phyloP scores from a whole-genome alignment of 805 yeast species.

The Candida vaughaniae region DNA sequence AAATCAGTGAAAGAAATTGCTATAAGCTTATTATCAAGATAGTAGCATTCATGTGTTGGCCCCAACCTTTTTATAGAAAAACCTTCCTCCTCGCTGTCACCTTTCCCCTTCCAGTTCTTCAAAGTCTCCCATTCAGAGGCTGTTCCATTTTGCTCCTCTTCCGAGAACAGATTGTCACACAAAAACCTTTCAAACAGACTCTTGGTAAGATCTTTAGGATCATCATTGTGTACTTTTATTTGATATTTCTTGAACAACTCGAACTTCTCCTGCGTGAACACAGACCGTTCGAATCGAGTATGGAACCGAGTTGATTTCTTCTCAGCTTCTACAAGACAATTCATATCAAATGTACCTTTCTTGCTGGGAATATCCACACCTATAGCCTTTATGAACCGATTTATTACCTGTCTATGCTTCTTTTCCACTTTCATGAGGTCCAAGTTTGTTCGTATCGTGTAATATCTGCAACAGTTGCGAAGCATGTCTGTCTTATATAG shows the following conservation, averaged over 20 bases:
- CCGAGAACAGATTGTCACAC: conserved; percentile 63
- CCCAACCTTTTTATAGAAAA: conserved; percentile 41
- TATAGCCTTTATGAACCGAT: conserved; percentile 52
- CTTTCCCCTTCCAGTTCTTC: conserved; percentile 35
- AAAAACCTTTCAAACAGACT: conserved; percentile 61
- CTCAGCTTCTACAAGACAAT: conserved; percentile 41
- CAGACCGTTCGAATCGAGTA: conserved; percentile 54
- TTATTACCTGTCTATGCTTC: conserved; percentile 65
- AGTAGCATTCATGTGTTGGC: conserved; percentile 79
- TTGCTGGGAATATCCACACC: conserved; percentile 7
- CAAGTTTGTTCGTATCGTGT: conserved; percentile 67
- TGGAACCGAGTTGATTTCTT: conserved; percentile 30
- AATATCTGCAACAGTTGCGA: conserved; percentile 75
- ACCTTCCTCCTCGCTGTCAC: not conserved
- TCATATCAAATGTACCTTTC: conserved; percentile 18
- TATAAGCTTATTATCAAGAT: conserved; percentile 56
- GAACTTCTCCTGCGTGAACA: conserved; percentile 57
- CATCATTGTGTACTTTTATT: conserved; percentile 63
- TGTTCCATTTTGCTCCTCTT: conserved; percentile 22
- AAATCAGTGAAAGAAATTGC: conserved; percentile 80
- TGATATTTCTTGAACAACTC: conserved; percentile 69
- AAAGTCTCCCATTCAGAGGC: conserved; percentile 38
- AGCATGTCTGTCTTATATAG: conserved; percentile 64
- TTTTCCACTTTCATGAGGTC: conserved; percentile 49
- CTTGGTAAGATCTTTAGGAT: conserved; percentile 42